Evolutionary conservation across 208 protist species (phyloP), one percentile per base, ranked within the genome.

Genomic region (Crithidia acanthocephali): DNA sequence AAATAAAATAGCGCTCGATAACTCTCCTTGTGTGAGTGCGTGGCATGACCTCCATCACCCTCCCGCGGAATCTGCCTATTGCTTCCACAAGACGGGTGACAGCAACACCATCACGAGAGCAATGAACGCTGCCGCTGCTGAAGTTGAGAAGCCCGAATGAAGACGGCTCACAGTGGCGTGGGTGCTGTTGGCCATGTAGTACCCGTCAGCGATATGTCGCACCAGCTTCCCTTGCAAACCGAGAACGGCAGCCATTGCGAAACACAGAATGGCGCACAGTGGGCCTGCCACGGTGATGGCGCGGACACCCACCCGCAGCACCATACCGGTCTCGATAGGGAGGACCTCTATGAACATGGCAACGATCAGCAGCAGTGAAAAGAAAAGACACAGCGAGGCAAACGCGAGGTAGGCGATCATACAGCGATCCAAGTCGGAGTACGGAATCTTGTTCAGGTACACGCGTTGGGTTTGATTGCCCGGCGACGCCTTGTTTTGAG

Each of bases 361-460:
- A 3, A 79, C 18, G 55, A 85, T 57, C 16, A 85, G 66, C n/a
- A 56, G 30, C 1, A 90, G 16, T 10, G 69, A 71, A 27, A 71
- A 61, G 47, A 83, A 20, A 2, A 79, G 44, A 51, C 62, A 76
- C 15, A 80, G 6, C 2, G 27, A 40, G 15, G 71, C 77, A 64
- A 86, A 84, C 37, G 71, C 37, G 44, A 87, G 67, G 53, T 91
- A 80, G 53, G 80, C 73, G 2, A 74, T 64, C 81, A 91, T 91
- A 65, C 61, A 77, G 2, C 56, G 50, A 3, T 55, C 33, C 33
- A 86, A 28, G 37, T 18, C 32, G 8, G 55, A 42, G 11, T 18
- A 35, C 16, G 72, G 48, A 0, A 86, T 37, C 3, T 73, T n/a
- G 11, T 52, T 18, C 27, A 86, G 27, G 15, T 33, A 64, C 4